Conservation (phyloP, 192 early-diverging fungal genomes). For the Coemansia umbellata region DNA sequence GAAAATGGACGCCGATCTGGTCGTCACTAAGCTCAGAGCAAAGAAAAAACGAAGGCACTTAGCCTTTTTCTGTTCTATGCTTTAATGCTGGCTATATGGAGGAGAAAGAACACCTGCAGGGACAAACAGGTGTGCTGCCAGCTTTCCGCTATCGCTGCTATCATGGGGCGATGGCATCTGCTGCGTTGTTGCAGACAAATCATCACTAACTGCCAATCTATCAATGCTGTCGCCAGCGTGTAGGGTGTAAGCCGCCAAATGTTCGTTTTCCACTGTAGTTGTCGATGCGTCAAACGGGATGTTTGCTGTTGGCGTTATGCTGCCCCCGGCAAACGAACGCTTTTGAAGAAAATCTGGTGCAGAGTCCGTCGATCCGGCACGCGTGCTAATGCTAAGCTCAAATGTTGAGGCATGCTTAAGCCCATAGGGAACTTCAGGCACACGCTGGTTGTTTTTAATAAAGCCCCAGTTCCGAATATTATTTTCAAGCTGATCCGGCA, state of each 20-base stretch:
- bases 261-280: conserved; percentile 5
- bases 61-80: not conserved
- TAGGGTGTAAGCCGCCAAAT: conserved; percentile 39
- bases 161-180: not conserved
- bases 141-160: not conserved
- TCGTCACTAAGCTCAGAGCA: too few species aligned
- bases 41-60: not conserved
- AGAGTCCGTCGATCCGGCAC: conserved; percentile 47
- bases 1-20: too few species aligned
- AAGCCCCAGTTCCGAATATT: conserved; percentile 52
- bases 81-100: conserved; percentile 22
- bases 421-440: conserved; percentile 46
- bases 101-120: conserved; percentile 25
- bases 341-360: conserved; percentile 47
- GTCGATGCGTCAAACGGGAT: conserved; percentile 3
- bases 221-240: conserved; percentile 14
- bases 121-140: conserved; percentile 16
- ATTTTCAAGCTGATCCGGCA: conserved; percentile 44
- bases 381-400: conserved; percentile 43
- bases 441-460: conserved; percentile 42
- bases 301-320: not conserved
- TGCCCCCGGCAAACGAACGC: conserved; percentile 15
- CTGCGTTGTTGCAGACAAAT: not conserved
- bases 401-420: conserved; percentile 43
- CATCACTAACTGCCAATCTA: not conserved